Conservation (phyloP, 2,329 filamentous ascomycete species). For the Chalara sp. region DNA sequence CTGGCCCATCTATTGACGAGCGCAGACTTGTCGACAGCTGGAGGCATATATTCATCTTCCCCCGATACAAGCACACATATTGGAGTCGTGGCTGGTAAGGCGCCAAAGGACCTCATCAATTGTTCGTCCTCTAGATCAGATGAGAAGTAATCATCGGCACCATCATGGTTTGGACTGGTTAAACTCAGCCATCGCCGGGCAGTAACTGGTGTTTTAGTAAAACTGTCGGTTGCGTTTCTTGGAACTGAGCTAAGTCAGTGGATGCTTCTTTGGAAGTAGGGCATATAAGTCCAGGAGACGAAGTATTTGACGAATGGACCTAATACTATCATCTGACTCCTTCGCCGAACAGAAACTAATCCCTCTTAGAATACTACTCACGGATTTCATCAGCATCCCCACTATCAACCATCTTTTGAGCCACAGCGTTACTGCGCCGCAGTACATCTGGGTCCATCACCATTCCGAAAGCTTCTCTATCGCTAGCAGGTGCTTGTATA, state of each 20-base stretch:
- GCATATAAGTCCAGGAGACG: too few relatives aligned
- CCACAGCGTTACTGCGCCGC: slow-evolving; percentile 28
- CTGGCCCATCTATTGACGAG: slow-evolving; percentile 42
- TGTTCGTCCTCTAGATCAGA: slow-evolving; percentile 49
- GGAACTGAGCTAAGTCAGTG: slow-evolving; percentile 25
- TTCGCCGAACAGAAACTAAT: too few relatives aligned
- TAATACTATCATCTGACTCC: too few relatives aligned
- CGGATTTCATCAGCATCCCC: slow-evolving; percentile 36
- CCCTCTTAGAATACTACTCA: too few relatives aligned
- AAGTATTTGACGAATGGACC: too few relatives aligned
- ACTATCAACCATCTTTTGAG: slow-evolving; percentile 34
- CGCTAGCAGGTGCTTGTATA: slow-evolving; percentile 59
- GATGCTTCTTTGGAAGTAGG: too few relatives aligned
- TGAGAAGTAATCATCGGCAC: slow-evolving; percentile 63
- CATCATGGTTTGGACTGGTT: slow-evolving; percentile 44
- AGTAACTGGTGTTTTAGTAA: slow-evolving; percentile 39
- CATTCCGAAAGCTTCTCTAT: slow-evolving; percentile 47
- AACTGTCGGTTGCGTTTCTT: slow-evolving; percentile 13
- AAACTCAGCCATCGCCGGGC: slow-evolving; percentile 53
- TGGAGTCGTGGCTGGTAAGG: slow-evolving; percentile 32
- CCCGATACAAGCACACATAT: slow-evolving; percentile 43
- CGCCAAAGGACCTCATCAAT: slow-evolving; percentile 50
- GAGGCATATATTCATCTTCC: slow-evolving; percentile 43
- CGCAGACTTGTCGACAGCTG: slow-evolving; percentile 37
- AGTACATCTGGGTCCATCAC: slow-evolving; percentile 31